These are phyloP conservation scores for Solanum aculeatissimum DNA, from an alignment of 305 asterid species.

Conservation along the genomic window DNA sequence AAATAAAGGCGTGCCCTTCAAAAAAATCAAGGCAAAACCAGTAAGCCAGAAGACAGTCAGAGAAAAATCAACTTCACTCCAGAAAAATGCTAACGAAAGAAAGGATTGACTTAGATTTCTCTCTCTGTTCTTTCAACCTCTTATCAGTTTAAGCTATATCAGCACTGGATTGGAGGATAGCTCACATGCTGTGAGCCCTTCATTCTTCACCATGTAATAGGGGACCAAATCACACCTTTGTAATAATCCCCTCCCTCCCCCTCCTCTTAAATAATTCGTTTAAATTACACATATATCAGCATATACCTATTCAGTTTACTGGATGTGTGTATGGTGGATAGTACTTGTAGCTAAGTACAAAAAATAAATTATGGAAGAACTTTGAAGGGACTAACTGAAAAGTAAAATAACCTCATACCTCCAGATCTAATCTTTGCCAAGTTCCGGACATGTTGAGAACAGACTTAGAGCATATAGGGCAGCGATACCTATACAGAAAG, in stretches of 20 bases:
- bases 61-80: background rate
- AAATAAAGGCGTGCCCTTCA: background rate
- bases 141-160: background rate
- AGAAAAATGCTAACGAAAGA: background rate
- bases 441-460: constrained; percentile 41
- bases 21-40: background rate
- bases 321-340: background rate
- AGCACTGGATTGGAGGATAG: background rate
- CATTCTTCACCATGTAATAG: background rate
- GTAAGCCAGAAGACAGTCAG: background rate
- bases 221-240: background rate
- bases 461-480: constrained; percentile 88
- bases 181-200: background rate
- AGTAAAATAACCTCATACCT: constrained; percentile 33
- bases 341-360: background rate
- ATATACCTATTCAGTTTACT: background rate
- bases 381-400: background rate
- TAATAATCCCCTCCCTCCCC: background rate
- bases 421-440: constrained; percentile 72
- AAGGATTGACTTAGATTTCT: background rate
- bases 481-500: constrained; percentile 50
- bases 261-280: background rate
- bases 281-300: background rate
- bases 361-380: background rate
- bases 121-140: background rate